Percentiles rank a stretch among this genome's conserved stretches.
Conservation (phyloP, 2,329 filamentous ascomycete species). For the Arthrobotrys conoides region DNA sequence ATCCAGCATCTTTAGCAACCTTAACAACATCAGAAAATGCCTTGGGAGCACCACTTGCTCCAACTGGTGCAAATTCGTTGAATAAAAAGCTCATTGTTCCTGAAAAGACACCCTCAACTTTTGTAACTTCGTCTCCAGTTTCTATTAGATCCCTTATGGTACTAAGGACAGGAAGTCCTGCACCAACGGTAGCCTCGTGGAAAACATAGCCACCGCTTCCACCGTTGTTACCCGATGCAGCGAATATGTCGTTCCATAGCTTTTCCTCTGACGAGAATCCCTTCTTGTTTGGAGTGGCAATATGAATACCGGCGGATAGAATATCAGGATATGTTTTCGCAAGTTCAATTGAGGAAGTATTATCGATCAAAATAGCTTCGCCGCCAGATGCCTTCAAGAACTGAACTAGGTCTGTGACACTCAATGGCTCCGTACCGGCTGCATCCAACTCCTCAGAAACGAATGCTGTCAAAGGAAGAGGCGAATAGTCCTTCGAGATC, state of each 20-base stretch:
- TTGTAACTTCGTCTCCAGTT: conserved; percentile 90
- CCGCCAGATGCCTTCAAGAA: conserved; percentile 84
- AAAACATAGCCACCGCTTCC: conserved; percentile 80
- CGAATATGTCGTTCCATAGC: conserved; percentile 90
- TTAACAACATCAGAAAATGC: conserved; percentile 92
- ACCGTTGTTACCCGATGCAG: conserved; percentile 74
- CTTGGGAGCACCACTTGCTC: conserved; percentile 75
- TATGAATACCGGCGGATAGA: conserved; percentile 83
- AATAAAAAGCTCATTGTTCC: conserved; percentile 98
- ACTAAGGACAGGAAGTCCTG: conserved; percentile 91
- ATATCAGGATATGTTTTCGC: conserved; percentile 86
- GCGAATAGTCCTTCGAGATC: conserved; percentile 79
- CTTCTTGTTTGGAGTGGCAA: conserved; percentile 99
- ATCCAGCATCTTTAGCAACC: conserved; percentile 92
- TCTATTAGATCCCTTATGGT: conserved; percentile 94
- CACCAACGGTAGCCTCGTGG: conserved; percentile 95
- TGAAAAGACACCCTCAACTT: conserved; percentile 96
- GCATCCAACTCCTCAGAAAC: conserved; percentile 75
- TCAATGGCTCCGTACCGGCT: conserved; percentile 76
- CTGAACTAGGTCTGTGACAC: conserved; percentile 76
- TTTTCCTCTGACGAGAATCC: conserved; percentile 86
- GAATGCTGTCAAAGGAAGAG: conserved; percentile 74
- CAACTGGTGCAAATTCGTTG: conserved; percentile 92
- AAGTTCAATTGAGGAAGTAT: conserved; percentile 90
- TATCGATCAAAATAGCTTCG: conserved; percentile 89